Evolutionary conservation across 441 rosid genomes (phyloP).

Genomic region (Populus hybrid): DNA sequence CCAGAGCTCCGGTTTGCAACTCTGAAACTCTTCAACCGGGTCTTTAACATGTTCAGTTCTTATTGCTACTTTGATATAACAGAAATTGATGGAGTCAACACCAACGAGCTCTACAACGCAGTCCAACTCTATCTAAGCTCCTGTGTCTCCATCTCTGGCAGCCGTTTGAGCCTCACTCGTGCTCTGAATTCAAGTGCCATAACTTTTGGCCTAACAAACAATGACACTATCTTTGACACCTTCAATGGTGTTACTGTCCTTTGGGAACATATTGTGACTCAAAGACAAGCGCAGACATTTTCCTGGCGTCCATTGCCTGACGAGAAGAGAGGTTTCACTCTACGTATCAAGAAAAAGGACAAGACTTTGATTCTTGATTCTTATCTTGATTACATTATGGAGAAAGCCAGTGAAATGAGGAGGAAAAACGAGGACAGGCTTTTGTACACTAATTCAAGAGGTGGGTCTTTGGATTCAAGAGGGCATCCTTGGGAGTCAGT

Average conservation of each 20-base stretch:
- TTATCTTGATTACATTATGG: conserved; percentile 73
- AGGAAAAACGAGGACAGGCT: conserved; percentile 65
- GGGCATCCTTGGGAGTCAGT: conserved; percentile 98
- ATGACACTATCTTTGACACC: conserved; percentile 66
- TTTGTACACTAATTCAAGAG: conserved; percentile 77
- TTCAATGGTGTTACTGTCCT: conserved; percentile 51
- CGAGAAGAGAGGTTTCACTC: conserved; percentile 82
- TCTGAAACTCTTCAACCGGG: conserved; percentile 48
- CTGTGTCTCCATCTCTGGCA: conserved; percentile 61
- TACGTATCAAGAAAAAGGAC: conserved; percentile 62
- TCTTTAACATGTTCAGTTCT: conserved; percentile 52
- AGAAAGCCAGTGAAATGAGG: conserved; percentile 62
- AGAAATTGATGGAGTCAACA: conserved; percentile 90
- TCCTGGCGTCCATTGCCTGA: conserved; percentile 91
- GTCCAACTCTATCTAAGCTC: conserved; percentile 86
- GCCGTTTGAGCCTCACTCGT: conserved; percentile 80
- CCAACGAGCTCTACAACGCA: conserved; percentile 96
- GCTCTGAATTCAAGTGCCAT: conserved; percentile 77
- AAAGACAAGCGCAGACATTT: conserved; percentile 63
- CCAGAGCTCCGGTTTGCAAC: conserved; percentile 73
- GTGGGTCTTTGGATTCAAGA: conserved; percentile 74
- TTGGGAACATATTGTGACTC: conserved; percentile 86
- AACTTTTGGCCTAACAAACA: conserved; percentile 74
- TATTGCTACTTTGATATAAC: conserved; percentile 81
- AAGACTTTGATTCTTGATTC: conserved; percentile 53